Evolutionary conservation across 2,329 filamentous ascomycete genomes (phyloP), one percentile per base, ranked within the genome.

Genomic region (Endothia cerciana): DNA sequence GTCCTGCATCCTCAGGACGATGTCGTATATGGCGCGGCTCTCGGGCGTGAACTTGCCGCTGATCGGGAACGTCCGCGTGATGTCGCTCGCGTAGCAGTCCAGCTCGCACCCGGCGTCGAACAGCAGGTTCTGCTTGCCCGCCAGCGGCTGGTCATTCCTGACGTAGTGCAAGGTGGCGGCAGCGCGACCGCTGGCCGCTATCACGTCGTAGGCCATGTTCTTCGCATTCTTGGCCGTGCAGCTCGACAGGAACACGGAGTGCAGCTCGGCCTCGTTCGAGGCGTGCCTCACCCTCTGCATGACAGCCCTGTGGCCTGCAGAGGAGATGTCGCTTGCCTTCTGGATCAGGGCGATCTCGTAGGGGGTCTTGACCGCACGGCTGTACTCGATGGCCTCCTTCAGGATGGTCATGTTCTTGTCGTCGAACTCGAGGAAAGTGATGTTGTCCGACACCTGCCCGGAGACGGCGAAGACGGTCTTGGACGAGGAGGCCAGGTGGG

Each of bases 121-220:
- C 65, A 97, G 85, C 62, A 97, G 79, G 72, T 96, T 90, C 63
- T 92, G 86, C 79, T 94, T 93, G 53, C 87, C 87, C 0, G 80
- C 78, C 43, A 94, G 79, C 0, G 88, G 83, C 73, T 89, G 84
- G 69, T 93, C 83, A 76, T 97, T 97, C 73, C 90, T 87, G 30
- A 93, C 87, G 72, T 97, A 97, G 79, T 97, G 94, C 41, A 97
- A 84, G 1, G 92, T 95, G 5, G 93, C 92, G 0, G 91, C 94
- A 19, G 91, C 89, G 5, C 88, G 85, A 13, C 94, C 94, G 41
- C 87, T 87, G 0, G 93, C 94, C 22, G 95, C 88, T 73, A 98
- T 97, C 67, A 90, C 89, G 70, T 91, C 87, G 78, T 98, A 98
- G 0, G 94, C 90, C 81, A 96, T 93, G 72, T 95, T 88, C 74